phyloP scores from a whole-genome alignment of 192 early-diverging fungal species.

The Entomortierella parvispora region DNA sequence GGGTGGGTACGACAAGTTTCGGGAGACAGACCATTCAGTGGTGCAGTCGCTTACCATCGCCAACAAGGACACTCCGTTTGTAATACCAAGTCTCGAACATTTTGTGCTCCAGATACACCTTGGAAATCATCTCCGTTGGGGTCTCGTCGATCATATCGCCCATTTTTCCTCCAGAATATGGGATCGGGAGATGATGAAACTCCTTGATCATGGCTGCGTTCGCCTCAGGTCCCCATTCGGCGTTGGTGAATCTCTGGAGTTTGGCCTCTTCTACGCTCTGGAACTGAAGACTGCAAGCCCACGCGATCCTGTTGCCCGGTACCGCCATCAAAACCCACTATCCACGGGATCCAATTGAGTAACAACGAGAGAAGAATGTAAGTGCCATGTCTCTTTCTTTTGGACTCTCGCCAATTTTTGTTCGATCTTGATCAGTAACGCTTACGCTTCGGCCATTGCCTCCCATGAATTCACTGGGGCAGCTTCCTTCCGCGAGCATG shows the following conservation, averaged over 20 bases:
- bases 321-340: background rate
- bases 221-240: constrained; percentile 31
- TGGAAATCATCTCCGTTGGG: constrained; percentile 24
- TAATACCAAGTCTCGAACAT: constrained; percentile 26
- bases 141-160: constrained; percentile 19
- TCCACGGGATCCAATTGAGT: background rate
- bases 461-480: background rate
- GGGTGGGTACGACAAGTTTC: background rate
- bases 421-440: too few species aligned
- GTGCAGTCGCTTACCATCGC: constrained; percentile 9
- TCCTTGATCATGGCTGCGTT: constrained; percentile 7
- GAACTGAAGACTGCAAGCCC: background rate
- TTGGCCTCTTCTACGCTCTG: constrained; percentile 1
- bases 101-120: constrained; percentile 26
- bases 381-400: too few species aligned
- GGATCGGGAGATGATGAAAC: background rate
- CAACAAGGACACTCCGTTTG: background rate
- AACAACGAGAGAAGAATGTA: too few species aligned
- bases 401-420: too few species aligned
- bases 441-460: too few species aligned
- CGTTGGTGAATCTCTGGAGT: constrained; percentile 6
- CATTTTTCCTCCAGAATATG: constrained; percentile 10
- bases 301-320: background rate
- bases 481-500: background rate
- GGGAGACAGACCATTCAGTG: background rate